Conservation (phyloP, 495 filamentous ascomycete genomes). For the Penicillium tannophilum region DNA sequence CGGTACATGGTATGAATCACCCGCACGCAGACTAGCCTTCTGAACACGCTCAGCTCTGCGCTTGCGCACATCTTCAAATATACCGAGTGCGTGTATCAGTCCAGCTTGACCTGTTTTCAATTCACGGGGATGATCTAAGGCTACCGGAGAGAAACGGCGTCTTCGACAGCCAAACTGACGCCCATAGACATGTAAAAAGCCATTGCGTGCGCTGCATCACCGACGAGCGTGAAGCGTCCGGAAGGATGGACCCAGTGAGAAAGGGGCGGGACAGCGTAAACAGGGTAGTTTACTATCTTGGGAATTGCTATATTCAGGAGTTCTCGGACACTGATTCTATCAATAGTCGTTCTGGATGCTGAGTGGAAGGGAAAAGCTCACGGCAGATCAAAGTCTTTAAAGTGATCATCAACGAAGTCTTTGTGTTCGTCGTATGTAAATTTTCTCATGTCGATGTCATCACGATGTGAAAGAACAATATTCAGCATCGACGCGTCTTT, state of each 20-base stretch:
- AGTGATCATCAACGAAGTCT: background rate
- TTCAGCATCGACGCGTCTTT: background rate
- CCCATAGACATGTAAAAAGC: constrained; percentile 14
- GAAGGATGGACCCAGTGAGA: background rate
- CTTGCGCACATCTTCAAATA: background rate
- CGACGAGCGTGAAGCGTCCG: constrained; percentile 7
- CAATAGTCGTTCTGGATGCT: background rate
- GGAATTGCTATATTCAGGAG: background rate
- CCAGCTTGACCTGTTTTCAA: background rate
- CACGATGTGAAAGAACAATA: background rate
- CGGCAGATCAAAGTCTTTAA: background rate
- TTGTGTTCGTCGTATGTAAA: background rate
- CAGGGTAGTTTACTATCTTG: background rate
- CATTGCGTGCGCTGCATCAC: constrained; percentile 13
- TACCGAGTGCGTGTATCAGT: background rate
- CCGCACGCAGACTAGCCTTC: background rate
- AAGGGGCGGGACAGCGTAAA: background rate
- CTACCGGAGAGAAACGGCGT: background rate
- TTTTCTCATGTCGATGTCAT: background rate
- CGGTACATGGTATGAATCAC: background rate
- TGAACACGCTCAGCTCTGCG: background rate
- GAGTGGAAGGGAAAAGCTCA: background rate
- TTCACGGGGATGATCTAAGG: background rate
- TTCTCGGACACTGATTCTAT: background rate
- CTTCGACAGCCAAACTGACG: background rate